Conservation (phyloP, 2,329 filamentous ascomycete genomes). For the Blumeriella jaapii region DNA sequence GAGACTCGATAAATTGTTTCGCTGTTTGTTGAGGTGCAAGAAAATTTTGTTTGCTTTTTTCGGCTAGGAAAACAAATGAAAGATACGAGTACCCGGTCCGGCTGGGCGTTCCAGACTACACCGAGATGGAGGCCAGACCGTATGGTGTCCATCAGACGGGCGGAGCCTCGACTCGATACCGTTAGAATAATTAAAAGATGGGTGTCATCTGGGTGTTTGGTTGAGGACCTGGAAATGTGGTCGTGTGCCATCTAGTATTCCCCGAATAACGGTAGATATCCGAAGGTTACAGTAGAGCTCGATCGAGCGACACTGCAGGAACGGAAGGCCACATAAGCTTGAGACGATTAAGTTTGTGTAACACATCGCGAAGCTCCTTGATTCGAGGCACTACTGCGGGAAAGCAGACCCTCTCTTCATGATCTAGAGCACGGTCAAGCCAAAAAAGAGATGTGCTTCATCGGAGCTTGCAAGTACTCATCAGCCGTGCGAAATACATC, state of each 20-base stretch:
- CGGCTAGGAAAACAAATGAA: background rate
- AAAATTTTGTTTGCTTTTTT: slow-evolving; percentile 4
- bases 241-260: slow-evolving; percentile 13
- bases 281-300: slow-evolving; percentile 9
- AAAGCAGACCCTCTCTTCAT: too few relatives aligned
- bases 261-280: slow-evolving; percentile 12
- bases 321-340: slow-evolving; percentile 21
- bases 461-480: slow-evolving; percentile 7
- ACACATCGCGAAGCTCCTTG: slow-evolving; percentile 16
- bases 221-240: slow-evolving; percentile 1
- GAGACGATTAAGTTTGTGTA: slow-evolving; percentile 16
- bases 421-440: slow-evolving; percentile 9
- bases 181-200: too few relatives aligned
- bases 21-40: background rate
- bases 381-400: slow-evolving; percentile 17
- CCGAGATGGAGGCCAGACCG: background rate
- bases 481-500: slow-evolving; percentile 24
- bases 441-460: background rate
- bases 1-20: slow-evolving; percentile 1
- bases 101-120: background rate
- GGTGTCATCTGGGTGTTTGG: slow-evolving; percentile 2
- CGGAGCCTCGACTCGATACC: background rate
- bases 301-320: slow-evolving; percentile 23
- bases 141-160: background rate
- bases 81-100: background rate